Percentiles rank a stretch among this genome's conserved stretches.
phyloP scores from a whole-genome alignment of 345 rosid species.

The Schrenkiella parvula region DNA sequence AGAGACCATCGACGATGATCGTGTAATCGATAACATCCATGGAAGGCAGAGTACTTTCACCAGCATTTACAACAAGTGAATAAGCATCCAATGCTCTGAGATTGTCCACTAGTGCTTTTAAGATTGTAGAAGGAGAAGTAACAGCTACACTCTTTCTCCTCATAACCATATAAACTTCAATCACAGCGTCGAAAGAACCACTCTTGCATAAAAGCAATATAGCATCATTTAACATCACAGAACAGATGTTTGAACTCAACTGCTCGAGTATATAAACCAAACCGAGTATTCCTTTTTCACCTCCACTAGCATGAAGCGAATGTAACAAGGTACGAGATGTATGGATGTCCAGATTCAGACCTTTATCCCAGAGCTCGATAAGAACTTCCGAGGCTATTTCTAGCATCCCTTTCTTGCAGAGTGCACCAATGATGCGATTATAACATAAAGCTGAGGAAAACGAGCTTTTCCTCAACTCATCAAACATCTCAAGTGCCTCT shows the following conservation, averaged over 20 bases:
- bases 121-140: constrained; percentile 38
- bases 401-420: constrained; percentile 57
- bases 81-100: constrained; percentile 61
- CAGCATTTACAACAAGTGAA: constrained; percentile 46
- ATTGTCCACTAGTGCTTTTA: constrained; percentile 43
- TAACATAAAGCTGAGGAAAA: constrained; percentile 55
- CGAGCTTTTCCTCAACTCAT: constrained; percentile 52
- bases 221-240: constrained; percentile 43
- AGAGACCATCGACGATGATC: constrained; percentile 56
- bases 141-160: constrained; percentile 40
- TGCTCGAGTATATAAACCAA: constrained; percentile 44
- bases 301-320: constrained; percentile 36
- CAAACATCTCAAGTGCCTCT: constrained; percentile 75
- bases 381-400: constrained; percentile 57
- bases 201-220: constrained; percentile 56
- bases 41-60: constrained; percentile 32
- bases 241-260: constrained; percentile 29
- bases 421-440: constrained; percentile 54
- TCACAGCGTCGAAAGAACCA: constrained; percentile 39
- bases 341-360: constrained; percentile 40
- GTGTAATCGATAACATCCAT: constrained; percentile 68
- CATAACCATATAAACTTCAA: constrained; percentile 46
- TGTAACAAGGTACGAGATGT: constrained; percentile 42
- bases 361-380: constrained; percentile 50
- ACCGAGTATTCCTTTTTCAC: constrained; percentile 46